Conservation (phyloP, 2,329 filamentous ascomycete species). For the Tolypocladium tundrense region DNA sequence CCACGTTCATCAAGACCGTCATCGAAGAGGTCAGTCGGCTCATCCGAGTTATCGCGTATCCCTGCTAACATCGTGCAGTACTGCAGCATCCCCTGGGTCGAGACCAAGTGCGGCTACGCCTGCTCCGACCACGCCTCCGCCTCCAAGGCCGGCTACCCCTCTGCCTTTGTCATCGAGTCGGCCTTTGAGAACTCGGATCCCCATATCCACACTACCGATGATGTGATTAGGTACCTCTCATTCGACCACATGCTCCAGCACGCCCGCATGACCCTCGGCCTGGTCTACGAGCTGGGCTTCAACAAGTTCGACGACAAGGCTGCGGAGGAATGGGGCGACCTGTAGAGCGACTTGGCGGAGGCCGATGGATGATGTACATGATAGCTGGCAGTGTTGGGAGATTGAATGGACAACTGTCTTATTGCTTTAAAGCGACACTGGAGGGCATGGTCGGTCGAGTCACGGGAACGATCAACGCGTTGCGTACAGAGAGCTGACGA, state of each 20-base stretch:
- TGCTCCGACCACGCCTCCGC: slow-evolving; percentile 68
- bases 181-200: slow-evolving; percentile 56
- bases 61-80: slow-evolving; percentile 41
- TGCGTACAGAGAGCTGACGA: too few relatives aligned
- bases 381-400: not conserved
- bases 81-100: slow-evolving; percentile 76
- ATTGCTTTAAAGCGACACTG: not conserved
- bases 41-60: not conserved
- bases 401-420: too few relatives aligned
- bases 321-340: not conserved
- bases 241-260: slow-evolving; percentile 93
- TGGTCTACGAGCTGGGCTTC: slow-evolving; percentile 78
- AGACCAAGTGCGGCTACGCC: slow-evolving; percentile 84
- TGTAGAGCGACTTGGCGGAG: not conserved
- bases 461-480: not conserved
- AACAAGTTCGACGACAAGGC: slow-evolving; percentile 48
- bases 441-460: too few relatives aligned
- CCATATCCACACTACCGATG: slow-evolving; percentile 61
- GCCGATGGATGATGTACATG: not conserved
- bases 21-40: slow-evolving; percentile 43
- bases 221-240: slow-evolving; percentile 60
- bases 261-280: slow-evolving; percentile 70
- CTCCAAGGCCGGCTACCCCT: slow-evolving; percentile 63
- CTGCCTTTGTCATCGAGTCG: slow-evolving; percentile 67
- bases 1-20: slow-evolving; percentile 81